Conservation (phyloP, 2,329 filamentous ascomycete genomes). For the Fusarium odoratissimum region DNA sequence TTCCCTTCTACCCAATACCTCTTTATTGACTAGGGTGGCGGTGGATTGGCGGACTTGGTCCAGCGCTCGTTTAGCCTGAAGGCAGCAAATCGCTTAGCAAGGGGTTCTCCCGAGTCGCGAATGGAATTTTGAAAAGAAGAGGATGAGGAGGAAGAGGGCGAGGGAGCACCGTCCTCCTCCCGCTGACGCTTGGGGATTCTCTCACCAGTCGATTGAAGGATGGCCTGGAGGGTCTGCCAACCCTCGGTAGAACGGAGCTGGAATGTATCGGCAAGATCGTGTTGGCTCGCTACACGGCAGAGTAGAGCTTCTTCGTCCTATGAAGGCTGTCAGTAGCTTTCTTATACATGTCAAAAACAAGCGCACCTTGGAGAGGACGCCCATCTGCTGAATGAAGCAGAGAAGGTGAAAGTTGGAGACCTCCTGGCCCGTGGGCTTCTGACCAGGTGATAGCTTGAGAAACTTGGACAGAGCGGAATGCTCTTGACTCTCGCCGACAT, state of each 20-base stretch:
- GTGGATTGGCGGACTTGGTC: conserved; percentile 39
- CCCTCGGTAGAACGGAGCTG: conserved; percentile 88
- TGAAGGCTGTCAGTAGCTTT: conserved; percentile 3
- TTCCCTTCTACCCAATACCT: conserved; percentile 14
- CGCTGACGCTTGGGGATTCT: conserved; percentile 80
- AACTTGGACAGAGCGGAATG: conserved; percentile 74
- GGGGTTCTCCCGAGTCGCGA: conserved; percentile 61
- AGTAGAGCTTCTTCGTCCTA: conserved; percentile 92
- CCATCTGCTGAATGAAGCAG: conserved; percentile 84
- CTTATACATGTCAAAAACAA: background rate
- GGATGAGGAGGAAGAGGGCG: conserved; percentile 45
- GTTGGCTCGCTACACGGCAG: conserved; percentile 83
- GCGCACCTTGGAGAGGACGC: conserved; percentile 84
- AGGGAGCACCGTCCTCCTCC: conserved; percentile 51
- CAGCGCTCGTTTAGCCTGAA: conserved; percentile 68
- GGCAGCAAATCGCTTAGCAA: conserved; percentile 75
- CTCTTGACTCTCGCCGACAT: conserved; percentile 88
- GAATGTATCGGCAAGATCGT: conserved; percentile 83
- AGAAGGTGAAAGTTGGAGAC: conserved; percentile 95
- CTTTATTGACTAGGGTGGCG: conserved; percentile 39
- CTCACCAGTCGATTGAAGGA: conserved; percentile 98
- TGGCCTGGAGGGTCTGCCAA: conserved; percentile 93
- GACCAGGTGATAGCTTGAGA: conserved; percentile 70
- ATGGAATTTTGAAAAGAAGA: conserved; percentile 46
- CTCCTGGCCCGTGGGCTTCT: conserved; percentile 71